phyloP scores from a whole-genome alignment of 1,284 basidiomycete genomes.

The Moesziomyces parantarcticus region DNA sequence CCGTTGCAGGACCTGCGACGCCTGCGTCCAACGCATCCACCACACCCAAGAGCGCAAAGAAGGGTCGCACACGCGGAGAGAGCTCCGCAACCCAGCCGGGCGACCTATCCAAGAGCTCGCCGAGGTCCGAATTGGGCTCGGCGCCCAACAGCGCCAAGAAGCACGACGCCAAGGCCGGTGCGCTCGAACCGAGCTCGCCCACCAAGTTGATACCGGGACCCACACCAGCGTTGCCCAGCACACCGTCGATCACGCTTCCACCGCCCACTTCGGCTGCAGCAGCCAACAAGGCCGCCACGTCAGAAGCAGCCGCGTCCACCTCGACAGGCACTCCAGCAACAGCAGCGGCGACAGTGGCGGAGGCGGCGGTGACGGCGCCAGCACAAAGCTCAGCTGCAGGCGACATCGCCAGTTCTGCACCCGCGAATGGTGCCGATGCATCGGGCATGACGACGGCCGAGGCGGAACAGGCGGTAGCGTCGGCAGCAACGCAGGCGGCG shows the following conservation, averaged over 20 bases:
- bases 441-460: constrained; percentile 38
- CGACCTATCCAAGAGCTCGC: constrained; percentile 24
- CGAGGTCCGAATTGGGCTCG: constrained; percentile 14
- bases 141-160: constrained; percentile 28
- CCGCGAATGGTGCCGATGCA: background rate
- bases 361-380: background rate
- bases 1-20: constrained; percentile 16
- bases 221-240: constrained; percentile 13
- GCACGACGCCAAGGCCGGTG: constrained; percentile 14
- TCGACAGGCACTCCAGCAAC: constrained; percentile 2
- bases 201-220: constrained; percentile 22
- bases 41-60: constrained; percentile 42
- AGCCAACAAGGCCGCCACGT: constrained; percentile 1
- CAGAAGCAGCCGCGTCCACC: constrained; percentile 1
- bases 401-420: background rate
- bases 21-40: constrained; percentile 24
- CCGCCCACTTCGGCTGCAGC: too few species aligned
- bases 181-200: constrained; percentile 28
- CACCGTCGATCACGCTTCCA: constrained; percentile 29
- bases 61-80: constrained; percentile 33
- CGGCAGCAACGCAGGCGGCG: constrained; percentile 41
- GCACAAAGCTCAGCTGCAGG: background rate
- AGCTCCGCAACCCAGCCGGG: constrained; percentile 18
- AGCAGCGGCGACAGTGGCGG: background rate
- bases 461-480: constrained; percentile 34